Conservation (phyloP, 2,329 filamentous ascomycete species). For the Hypoxylon sp. region DNA sequence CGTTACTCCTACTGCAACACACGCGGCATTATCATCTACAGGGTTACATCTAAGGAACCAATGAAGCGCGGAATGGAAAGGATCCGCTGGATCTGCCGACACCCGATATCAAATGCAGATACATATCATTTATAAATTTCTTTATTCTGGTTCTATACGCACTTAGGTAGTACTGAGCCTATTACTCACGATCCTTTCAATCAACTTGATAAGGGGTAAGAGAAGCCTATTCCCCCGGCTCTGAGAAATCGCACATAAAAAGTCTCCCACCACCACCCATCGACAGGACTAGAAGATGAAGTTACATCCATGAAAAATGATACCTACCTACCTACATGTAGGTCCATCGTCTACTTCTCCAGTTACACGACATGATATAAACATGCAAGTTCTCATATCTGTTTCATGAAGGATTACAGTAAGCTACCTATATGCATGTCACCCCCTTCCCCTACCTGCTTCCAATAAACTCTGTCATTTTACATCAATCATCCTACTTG, state of each 20-base stretch:
- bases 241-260: slow-evolving; percentile 2
- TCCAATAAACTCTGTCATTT: slow-evolving; percentile 1
- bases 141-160: slow-evolving; percentile 1
- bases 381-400: slow-evolving; percentile 5
- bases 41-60: slow-evolving; percentile 15
- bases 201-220: slow-evolving; percentile 10
- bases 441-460: neutral
- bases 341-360: neutral
- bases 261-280: neutral
- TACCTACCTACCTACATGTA: slow-evolving; percentile 12
- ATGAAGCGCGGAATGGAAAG: slow-evolving; percentile 15
- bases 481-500: slow-evolving; percentile 3
- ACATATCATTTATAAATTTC: slow-evolving; percentile 9
- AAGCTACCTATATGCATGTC: slow-evolving; percentile 5
- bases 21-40: slow-evolving; percentile 10
- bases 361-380: slow-evolving; percentile 21
- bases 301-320: slow-evolving; percentile 6
- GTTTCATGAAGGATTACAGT: slow-evolving; percentile 14
- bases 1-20: slow-evolving; percentile 16
- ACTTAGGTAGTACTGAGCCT: slow-evolving; percentile 2
- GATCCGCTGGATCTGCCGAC: slow-evolving; percentile 14
- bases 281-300: neutral
- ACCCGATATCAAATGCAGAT: slow-evolving; percentile 1
- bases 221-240: neutral
- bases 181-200: slow-evolving; percentile 5